phyloP scores from a whole-genome alignment of 2,329 filamentous ascomycete species.

The Albifimbria verrucaria region DNA sequence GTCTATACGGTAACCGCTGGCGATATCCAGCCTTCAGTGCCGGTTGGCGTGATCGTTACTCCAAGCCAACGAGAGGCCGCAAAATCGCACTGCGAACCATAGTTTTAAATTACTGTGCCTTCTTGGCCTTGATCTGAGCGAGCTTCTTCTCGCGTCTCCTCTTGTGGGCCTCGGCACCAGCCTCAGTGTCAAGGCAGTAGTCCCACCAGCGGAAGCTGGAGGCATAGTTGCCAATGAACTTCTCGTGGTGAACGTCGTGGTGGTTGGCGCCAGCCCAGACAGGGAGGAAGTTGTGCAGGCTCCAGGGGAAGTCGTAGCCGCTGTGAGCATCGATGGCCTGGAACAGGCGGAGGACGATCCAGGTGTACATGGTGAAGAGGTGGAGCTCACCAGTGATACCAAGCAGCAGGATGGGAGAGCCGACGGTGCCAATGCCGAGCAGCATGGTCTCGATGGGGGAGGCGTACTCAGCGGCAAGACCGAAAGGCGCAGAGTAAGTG shows the following conservation, averaged over 20 bases:
- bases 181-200: constrained; percentile 88
- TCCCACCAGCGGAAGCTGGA: constrained; percentile 99
- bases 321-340: constrained; percentile 98
- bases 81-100: background rate
- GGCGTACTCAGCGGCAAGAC: constrained; percentile 93
- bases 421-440: constrained; percentile 82
- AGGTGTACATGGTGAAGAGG: constrained; percentile 95
- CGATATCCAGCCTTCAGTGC: too few species aligned
- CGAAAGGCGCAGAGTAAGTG: constrained; percentile 96
- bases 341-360: constrained; percentile 90
- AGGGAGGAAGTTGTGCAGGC: constrained; percentile 88
- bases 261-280: constrained; percentile 98
- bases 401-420: constrained; percentile 79
- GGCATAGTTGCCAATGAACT: constrained; percentile 96
- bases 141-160: constrained; percentile 76
- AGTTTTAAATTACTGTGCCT: constrained; percentile 52
- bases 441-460: constrained; percentile 97
- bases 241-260: constrained; percentile 96
- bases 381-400: constrained; percentile 82
- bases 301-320: constrained; percentile 98
- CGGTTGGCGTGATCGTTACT: too few species aligned
- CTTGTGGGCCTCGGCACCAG: constrained; percentile 82
- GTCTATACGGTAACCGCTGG: background rate
- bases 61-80: background rate
- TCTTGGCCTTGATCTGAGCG: constrained; percentile 61